Base-by-base conservation (phyloP, 2,329 filamentous ascomycete genomes). In the Alternaria sp. region DNA sequence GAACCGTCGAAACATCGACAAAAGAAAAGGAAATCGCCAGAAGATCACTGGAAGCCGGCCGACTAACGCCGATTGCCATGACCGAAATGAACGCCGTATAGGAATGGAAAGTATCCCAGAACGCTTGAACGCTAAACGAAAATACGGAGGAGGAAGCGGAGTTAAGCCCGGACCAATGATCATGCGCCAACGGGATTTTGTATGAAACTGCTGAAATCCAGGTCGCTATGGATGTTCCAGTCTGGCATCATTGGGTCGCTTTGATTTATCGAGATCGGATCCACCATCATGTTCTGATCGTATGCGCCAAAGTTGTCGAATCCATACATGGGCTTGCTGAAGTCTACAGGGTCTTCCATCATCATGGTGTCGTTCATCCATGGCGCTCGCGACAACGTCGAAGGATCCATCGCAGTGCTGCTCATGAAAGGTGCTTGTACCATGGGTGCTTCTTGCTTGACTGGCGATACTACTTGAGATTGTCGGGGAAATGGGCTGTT, bases 181-280 rank as follows among this genome's bases (percentile, higher is more conserved):
- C 65, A 78, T 58, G 73, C 73, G 49, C 70, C 71, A 11, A 76
- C 69, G 34, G 72, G 74, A 62, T 77, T 77, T 56, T 76, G 67
- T 62, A 79, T 74, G 67, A 78, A 79, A 51, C 62, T 76, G 65
- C 60, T 77, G 62, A 79, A 78, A 44, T 79, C 77, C 54, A 79
- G 49, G 30, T 79, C 77, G 54, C 57, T 73, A 20, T 70, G 65
- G 28, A 68, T 71, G 52, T 75, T 77, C 76, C 77, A 78, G 56
- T 74, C 72, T 9, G 72, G 68, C 74, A 77, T 74, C 65, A 75
- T 76, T 14, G 74, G 71, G 40, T 74, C 73, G 41, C 66, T 68
- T 22, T 69, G 67, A 43, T 69, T 66, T 54, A 78, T 68, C 4
- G 69, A 69, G 10, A 71, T 69, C 8, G 73, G 71, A 34, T 78